Conservation (phyloP, 306 rosid species). For the Dalbergia cochinchinensis region DNA sequence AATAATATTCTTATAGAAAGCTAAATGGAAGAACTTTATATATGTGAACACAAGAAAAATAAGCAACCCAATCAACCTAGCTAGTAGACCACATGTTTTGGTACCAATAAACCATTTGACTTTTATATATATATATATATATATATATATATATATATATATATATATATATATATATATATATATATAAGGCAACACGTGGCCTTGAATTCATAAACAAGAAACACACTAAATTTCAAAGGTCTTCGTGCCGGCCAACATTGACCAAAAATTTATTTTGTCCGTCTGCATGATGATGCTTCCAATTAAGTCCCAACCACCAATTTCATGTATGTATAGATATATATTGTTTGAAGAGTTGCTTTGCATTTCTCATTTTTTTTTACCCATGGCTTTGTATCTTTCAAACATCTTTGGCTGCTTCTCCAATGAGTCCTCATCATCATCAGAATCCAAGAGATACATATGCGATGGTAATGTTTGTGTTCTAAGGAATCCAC, state of each 20-base stretch:
- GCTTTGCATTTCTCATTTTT: background rate
- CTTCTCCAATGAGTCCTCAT: slow-evolving; percentile 53
- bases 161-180: background rate
- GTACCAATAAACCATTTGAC: slow-evolving; percentile 29
- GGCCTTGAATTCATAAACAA: slow-evolving; percentile 11
- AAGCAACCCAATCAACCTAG: background rate
- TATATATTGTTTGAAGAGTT: background rate
- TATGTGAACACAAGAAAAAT: slow-evolving; percentile 2
- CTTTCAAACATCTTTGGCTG: slow-evolving; percentile 63
- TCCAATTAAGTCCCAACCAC: background rate
- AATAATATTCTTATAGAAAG: background rate
- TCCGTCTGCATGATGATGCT: background rate
- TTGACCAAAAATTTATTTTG: slow-evolving; percentile 39
- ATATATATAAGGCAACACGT: background rate
- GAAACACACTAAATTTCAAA: background rate
- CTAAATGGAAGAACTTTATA: background rate
- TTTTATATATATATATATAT: background rate
- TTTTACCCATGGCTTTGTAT: slow-evolving; percentile 42
- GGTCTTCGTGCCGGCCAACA: slow-evolving; percentile 3
- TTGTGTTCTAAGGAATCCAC: slow-evolving; percentile 54
- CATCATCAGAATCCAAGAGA: slow-evolving; percentile 45
- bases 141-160: background rate
- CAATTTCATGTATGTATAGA: background rate
- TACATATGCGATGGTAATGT: slow-evolving; percentile 67
- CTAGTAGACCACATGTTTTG: background rate